Evolutionary conservation across 306 rosid genomes (phyloP).

Genomic region (Inga oerstediana): DNA sequence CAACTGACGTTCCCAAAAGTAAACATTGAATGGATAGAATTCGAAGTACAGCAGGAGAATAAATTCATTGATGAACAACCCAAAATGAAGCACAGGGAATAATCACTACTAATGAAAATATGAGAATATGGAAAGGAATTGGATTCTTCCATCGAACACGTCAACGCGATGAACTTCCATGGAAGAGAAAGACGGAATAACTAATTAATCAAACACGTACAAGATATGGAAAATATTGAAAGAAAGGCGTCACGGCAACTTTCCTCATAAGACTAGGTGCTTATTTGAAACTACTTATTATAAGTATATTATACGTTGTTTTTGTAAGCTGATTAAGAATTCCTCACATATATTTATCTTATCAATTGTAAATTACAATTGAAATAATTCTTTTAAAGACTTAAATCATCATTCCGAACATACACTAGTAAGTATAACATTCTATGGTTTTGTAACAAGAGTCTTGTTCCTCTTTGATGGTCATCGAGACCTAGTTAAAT

Average conservation of each 20-base stretch:
- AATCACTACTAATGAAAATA: neutral
- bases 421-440: neutral
- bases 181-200: neutral
- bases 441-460: neutral
- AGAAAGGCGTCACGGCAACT: no score
- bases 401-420: no score
- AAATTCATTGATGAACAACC: neutral
- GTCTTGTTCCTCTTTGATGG: neutral
- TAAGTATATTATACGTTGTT: no score
- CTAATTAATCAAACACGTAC: neutral
- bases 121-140: slow-evolving; percentile 5
- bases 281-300: no score
- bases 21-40: neutral
- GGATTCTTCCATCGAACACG: neutral
- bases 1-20: neutral
- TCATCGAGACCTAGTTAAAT: neutral
- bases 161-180: neutral
- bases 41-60: neutral
- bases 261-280: no score
- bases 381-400: no score
- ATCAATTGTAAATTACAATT: no score
- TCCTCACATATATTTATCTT: no score
- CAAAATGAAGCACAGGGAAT: slow-evolving; percentile 23
- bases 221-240: no score
- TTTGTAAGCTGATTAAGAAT: no score